Evolutionary conservation across 352 stramenopile genomes (phyloP).

Genomic region (Phytophthora vignae): DNA sequence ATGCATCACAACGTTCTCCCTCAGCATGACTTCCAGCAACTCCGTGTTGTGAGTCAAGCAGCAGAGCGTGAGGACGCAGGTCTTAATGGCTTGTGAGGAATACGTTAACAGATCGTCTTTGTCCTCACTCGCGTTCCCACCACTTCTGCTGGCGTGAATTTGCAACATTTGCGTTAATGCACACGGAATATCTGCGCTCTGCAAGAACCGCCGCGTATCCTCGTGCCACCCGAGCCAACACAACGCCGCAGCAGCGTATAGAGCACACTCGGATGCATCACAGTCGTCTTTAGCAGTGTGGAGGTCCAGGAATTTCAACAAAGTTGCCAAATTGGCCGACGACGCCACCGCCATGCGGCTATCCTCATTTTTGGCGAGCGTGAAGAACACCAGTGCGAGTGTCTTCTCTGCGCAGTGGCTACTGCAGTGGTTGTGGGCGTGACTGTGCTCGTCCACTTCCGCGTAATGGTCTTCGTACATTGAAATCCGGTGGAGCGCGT

Average conservation of each 20-base stretch:
- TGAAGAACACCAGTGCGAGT: conserved; percentile 64
- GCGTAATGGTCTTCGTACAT: conserved; percentile 26
- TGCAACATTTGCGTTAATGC: conserved; percentile 50
- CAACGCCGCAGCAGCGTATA: conserved; percentile 57
- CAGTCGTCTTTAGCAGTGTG: conserved; percentile 40
- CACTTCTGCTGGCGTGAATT: conserved; percentile 11
- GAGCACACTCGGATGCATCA: conserved; percentile 32
- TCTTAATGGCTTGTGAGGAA: conserved; percentile 43
- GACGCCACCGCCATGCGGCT: conserved; percentile 56
- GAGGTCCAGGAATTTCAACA: conserved; percentile 45
- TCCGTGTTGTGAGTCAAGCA: conserved; percentile 54
- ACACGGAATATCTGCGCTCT: conserved; percentile 42
- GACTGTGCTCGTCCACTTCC: neutral
- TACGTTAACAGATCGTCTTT: conserved; percentile 20
- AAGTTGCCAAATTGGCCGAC: conserved; percentile 39
- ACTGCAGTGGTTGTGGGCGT: neutral
- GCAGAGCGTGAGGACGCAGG: conserved; percentile 65
- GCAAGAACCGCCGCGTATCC: conserved; percentile 42
- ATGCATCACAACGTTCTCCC: conserved; percentile 45
- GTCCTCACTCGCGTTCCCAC: neutral
- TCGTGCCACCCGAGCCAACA: conserved; percentile 75
- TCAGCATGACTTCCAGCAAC: conserved; percentile 60
- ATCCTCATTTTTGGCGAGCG: conserved; percentile 53
- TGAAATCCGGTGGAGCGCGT: conserved; percentile 44
- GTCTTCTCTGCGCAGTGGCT: conserved; percentile 31